phyloP scores from a whole-genome alignment of 2,329 filamentous ascomycete species.

The Pyrenophora seminiperda region DNA sequence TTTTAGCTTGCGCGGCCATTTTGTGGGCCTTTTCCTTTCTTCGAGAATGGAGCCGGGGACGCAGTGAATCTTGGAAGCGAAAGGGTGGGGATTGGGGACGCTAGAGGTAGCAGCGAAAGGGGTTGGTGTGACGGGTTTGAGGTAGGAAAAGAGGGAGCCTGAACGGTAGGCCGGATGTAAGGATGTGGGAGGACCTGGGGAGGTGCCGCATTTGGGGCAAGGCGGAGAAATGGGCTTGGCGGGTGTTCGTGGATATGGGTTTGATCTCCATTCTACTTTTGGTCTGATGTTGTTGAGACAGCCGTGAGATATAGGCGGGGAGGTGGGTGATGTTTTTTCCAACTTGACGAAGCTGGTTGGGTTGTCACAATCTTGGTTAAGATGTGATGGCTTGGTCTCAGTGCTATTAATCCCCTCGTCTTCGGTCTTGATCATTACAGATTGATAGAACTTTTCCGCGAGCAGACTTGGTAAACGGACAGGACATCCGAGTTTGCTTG shows the following conservation, averaged over 20 bases:
- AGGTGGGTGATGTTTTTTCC: background rate
- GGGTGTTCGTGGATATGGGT: no score
- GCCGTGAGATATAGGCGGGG: no score
- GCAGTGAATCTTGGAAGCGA: background rate
- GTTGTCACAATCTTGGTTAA: background rate
- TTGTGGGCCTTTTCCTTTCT: background rate
- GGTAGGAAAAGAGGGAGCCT: slow-evolving; percentile 66
- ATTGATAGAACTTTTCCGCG: slow-evolving; percentile 3
- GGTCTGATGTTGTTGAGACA: no score
- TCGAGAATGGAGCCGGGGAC: background rate
- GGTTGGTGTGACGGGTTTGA: slow-evolving; percentile 69
- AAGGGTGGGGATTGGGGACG: background rate
- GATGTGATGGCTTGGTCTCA: background rate
- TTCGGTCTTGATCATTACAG: background rate
- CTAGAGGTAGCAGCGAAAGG: slow-evolving; percentile 70
- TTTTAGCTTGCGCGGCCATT: background rate
- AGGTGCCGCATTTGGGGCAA: background rate
- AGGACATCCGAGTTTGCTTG: background rate
- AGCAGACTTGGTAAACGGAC: background rate
- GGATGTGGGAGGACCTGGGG: slow-evolving; percentile 40
- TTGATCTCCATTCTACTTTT: no score
- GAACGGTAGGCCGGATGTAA: slow-evolving; percentile 66
- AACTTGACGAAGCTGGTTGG: background rate
- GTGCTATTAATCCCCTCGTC: background rate
- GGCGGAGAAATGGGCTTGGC: no score